A percentile compares a stretch with the other conserved stretches of the same genome.
Conservation (phyloP, 164 flowering plant genomes). For the Saururus chinensis region DNA sequence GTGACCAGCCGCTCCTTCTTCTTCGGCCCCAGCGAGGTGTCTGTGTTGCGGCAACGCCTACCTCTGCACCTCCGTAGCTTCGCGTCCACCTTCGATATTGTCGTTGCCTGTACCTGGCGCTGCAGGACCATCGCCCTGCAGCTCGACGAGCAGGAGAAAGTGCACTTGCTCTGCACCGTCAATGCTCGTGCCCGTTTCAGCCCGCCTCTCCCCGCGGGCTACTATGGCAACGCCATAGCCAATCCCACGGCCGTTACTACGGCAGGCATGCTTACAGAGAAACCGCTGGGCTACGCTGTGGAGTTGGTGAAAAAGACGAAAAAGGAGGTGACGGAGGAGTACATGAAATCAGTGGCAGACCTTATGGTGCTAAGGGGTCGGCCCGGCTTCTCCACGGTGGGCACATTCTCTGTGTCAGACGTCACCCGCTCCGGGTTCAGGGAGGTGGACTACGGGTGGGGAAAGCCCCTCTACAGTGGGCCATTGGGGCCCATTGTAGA, state of each 20-base stretch:
- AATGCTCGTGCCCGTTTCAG: constrained; percentile 7
- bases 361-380: constrained; percentile 18
- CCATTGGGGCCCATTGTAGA: neutral
- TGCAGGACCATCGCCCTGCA: constrained; percentile 23
- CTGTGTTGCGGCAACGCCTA: constrained; percentile 7
- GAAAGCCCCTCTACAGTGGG: constrained; percentile 6
- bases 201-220: constrained; percentile 16
- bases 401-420: constrained; percentile 39
- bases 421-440: neutral
- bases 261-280: constrained; percentile 7
- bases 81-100: constrained; percentile 14
- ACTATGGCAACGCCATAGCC: constrained; percentile 19
- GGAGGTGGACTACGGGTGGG: constrained; percentile 5
- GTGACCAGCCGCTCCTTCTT: constrained; percentile 14
- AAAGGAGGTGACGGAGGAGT: constrained; percentile 15
- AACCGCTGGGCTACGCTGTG: constrained; percentile 17
- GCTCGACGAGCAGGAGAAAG: constrained; percentile 11
- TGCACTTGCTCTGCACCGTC: constrained; percentile 6
- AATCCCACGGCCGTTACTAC: constrained; percentile 8
- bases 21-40: constrained; percentile 14
- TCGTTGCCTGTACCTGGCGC: constrained; percentile 26
- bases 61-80: constrained; percentile 7
- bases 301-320: constrained; percentile 17
- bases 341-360: constrained; percentile 18
- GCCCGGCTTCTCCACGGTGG: constrained; percentile 16